A percentile compares a stretch with the other conserved stretches of the same genome.
Evolutionary conservation across 192 early-diverging fungal genomes (phyloP).

Genomic region (Coemansia sp.): DNA sequence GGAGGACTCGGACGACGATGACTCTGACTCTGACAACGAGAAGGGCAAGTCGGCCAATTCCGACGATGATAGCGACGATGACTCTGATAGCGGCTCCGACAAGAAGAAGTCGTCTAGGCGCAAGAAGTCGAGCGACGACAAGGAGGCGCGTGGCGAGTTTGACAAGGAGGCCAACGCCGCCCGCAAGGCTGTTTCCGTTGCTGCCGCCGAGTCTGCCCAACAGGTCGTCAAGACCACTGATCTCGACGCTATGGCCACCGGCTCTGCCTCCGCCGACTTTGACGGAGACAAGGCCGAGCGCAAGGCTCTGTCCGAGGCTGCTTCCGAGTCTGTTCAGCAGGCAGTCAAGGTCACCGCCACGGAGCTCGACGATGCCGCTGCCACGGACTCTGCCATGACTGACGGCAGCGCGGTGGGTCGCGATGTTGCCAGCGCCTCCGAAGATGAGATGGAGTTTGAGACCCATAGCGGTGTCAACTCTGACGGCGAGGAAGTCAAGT

Average conservation of each 20-base stretch:
- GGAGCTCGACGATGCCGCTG: conserved; percentile 24
- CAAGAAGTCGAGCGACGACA: conserved; percentile 2
- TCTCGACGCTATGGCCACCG: conserved; percentile 16
- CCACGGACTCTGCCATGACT: conserved; percentile 3
- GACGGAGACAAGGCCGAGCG: conserved; percentile 24
- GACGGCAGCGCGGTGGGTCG: neutral
- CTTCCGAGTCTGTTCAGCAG: conserved; percentile 42
- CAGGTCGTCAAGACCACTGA: conserved; percentile 33
- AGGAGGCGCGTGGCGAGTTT: neutral
- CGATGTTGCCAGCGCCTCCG: conserved; percentile 18
- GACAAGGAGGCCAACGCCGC: conserved; percentile 9
- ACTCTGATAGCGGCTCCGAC: conserved; percentile 19
- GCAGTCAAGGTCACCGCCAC: conserved; percentile 20
- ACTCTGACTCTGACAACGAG: conserved; percentile 26
- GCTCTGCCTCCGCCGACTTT: conserved; percentile 4
- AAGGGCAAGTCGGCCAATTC: conserved; percentile 9
- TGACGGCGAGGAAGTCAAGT: conserved; percentile 44
- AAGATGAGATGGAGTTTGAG: conserved; percentile 36
- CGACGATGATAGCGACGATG: conserved; percentile 11
- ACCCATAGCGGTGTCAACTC: conserved; percentile 35
- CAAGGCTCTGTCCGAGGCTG: conserved; percentile 43
- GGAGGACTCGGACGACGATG: conserved; percentile 17
- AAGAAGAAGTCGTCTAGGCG: neutral
- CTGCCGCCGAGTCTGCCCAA: conserved; percentile 41
- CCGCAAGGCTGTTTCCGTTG: conserved; percentile 33